phyloP scores from a whole-genome alignment of 805 yeast species.

The Metschnikowia lochheadii region DNA sequence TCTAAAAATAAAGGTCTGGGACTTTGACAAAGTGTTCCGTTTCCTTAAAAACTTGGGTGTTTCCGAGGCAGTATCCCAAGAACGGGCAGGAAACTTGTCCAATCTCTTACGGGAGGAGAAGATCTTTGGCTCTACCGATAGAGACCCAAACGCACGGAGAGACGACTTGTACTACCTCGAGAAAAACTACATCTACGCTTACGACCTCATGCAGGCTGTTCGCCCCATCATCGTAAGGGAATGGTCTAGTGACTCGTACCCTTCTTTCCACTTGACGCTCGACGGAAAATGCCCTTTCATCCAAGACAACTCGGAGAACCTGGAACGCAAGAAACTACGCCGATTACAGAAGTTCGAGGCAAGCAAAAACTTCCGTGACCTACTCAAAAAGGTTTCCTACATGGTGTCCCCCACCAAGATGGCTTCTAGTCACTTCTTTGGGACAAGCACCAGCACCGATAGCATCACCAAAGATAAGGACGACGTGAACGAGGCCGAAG shows the following conservation, averaged over 20 bases:
- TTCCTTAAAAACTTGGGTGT: constrained; percentile 63
- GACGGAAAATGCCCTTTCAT: constrained; percentile 83
- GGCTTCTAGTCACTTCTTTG: constrained; percentile 1
- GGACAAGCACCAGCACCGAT: constrained; percentile 16
- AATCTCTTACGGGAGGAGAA: constrained; percentile 80
- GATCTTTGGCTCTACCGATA: constrained; percentile 78
- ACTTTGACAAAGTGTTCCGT: constrained; percentile 76
- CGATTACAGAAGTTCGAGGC: constrained; percentile 39
- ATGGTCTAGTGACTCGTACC: constrained; percentile 56
- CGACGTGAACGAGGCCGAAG: constrained; percentile 1
- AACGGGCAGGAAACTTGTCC: constrained; percentile 22
- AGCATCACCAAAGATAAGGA: constrained; percentile 5
- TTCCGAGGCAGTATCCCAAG: constrained; percentile 14
- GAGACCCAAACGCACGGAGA: constrained; percentile 80
- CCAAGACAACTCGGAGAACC: constrained; percentile 48
- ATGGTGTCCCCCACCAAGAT: constrained; percentile 25
- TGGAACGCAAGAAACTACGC: constrained; percentile 37
- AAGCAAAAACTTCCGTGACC: constrained; percentile 38
- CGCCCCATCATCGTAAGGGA: constrained; percentile 82
- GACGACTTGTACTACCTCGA: constrained; percentile 83
- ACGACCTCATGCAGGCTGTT: constrained; percentile 71
- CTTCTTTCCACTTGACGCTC: constrained; percentile 56
- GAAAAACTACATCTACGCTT: constrained; percentile 66
- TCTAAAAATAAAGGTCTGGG: constrained; percentile 78
- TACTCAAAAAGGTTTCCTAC: constrained; percentile 32